Evolutionary conservation across 768 basidiomycete genomes (phyloP).

Genomic region (Phylloporus scabripes): DNA sequence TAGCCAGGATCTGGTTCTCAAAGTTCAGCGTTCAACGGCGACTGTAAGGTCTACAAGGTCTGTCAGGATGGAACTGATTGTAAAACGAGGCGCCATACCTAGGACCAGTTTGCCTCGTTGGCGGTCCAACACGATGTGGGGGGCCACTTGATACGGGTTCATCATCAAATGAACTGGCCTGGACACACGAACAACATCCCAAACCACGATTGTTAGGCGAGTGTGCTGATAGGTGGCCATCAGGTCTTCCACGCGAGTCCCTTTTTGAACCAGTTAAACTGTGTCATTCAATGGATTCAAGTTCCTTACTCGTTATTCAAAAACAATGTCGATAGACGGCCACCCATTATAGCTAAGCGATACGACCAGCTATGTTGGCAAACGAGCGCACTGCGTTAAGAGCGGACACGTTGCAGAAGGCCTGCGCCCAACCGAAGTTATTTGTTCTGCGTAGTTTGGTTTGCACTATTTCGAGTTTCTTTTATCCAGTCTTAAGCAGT

Average conservation of each 20-base stretch:
- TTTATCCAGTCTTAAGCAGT: neutral
- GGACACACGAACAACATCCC: neutral
- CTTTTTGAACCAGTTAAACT: neutral
- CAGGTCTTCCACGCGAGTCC: neutral
- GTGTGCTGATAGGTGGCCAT: too few relatives aligned
- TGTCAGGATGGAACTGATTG: neutral
- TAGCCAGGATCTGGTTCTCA: too few relatives aligned
- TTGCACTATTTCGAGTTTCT: too few relatives aligned
- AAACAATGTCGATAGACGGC: neutral
- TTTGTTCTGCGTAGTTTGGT: neutral
- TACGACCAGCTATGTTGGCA: neutral
- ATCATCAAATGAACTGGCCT: neutral
- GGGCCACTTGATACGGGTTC: neutral
- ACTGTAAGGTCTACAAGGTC: neutral
- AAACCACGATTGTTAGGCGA: too few relatives aligned
- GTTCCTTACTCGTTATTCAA: neutral
- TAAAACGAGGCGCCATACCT: neutral
- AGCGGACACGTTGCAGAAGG: neutral
- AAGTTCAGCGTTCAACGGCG: slow-evolving; percentile 1
- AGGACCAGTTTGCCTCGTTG: neutral
- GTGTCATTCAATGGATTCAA: neutral
- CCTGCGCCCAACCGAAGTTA: neutral
- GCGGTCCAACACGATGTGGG: neutral
- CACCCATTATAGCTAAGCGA: neutral
- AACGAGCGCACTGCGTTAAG: neutral